phyloP scores from a whole-genome alignment of 2,329 filamentous ascomycete species.

The Neonectria punicea region DNA sequence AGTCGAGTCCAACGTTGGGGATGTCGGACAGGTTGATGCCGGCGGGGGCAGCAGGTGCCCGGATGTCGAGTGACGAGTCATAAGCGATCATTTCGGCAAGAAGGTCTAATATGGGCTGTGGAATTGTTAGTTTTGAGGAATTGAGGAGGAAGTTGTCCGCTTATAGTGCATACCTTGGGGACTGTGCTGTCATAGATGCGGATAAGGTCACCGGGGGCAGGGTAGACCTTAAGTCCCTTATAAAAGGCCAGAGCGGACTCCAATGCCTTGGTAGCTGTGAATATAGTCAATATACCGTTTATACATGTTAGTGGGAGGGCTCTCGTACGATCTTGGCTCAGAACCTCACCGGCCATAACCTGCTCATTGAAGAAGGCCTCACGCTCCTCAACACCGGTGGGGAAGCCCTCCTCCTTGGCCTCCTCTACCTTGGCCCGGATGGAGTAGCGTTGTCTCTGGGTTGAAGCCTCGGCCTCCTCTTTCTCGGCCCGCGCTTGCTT shows the following conservation, averaged over 20 bases:
- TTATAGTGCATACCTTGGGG: constrained; percentile 74
- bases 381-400: constrained; percentile 88
- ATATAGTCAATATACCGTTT: constrained; percentile 26
- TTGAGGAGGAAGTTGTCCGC: not conserved
- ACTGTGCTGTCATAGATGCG: constrained; percentile 99
- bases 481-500: constrained; percentile 76
- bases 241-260: constrained; percentile 97
- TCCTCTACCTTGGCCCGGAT: constrained; percentile 82
- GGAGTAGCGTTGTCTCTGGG: constrained; percentile 73
- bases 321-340: constrained; percentile 82
- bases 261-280: constrained; percentile 71
- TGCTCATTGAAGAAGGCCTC: constrained; percentile 98
- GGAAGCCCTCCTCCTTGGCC: constrained; percentile 92
- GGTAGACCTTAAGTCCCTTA: constrained; percentile 98
- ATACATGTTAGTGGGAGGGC: not conserved
- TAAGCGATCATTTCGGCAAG: constrained; percentile 98
- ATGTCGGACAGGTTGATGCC: constrained; percentile 59
- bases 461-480: constrained; percentile 74
- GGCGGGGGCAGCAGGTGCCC: constrained; percentile 47
- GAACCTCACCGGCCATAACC: constrained; percentile 86
- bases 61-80: constrained; percentile 78
- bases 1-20: constrained; percentile 65
- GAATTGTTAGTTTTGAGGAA: constrained; percentile 32
- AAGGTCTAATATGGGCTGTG: constrained; percentile 88
- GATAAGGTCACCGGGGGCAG: constrained; percentile 90